Evolutionary conservation across 306 rosid species (phyloP), one percentile per base, ranked within the genome.

Genomic region (Comarum palustre): DNA sequence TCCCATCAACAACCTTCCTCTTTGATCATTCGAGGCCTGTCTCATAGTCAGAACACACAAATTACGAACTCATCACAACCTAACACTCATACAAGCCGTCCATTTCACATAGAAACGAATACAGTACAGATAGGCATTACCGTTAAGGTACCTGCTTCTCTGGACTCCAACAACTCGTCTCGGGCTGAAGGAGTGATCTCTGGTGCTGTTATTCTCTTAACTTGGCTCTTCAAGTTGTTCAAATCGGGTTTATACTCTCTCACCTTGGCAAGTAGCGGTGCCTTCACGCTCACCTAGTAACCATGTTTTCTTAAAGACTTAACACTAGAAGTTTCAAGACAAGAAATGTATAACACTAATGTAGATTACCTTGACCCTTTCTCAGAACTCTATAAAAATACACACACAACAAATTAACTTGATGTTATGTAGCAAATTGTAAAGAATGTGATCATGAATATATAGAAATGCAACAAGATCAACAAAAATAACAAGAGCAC

Each of bases 21-120:
- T 85, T 71, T 86, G 88, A 73, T 84, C 90, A 46, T 81, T 77
- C 27, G 89, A 79, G 59, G 71, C 80, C 94, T 89, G 81, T 70
- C 57, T 64, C 66, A 60, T 55, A 80, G 73, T 55, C 69, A 17
- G 4, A 38, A 29, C 3, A 2, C 2, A 39, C 43, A 51, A 61
- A 25, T 36, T 9, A 54, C 36, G 48, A 75, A 54, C 12, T 50
- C 32, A 48, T n/a, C 45, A 74, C 36, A 29, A 41, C 13, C 52
- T 27, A 2, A 27, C 64, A 52, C 34, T 4, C 45, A 57, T 36
- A 41, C 42, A 38, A 17, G 15, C 43, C n/a, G 19, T 34, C 25
- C 58, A 54, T 25, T 6, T 5, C 41, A 52, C 43, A 17, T 0
- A n/a, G 4, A 38, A 14, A 12, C 1, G 6, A 55, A 38, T 19